Evolutionary conservation across 129 eudicot genomes (phyloP), one percentile per base, ranked within the genome.

Genomic region (Centaurea solstitialis): DNA sequence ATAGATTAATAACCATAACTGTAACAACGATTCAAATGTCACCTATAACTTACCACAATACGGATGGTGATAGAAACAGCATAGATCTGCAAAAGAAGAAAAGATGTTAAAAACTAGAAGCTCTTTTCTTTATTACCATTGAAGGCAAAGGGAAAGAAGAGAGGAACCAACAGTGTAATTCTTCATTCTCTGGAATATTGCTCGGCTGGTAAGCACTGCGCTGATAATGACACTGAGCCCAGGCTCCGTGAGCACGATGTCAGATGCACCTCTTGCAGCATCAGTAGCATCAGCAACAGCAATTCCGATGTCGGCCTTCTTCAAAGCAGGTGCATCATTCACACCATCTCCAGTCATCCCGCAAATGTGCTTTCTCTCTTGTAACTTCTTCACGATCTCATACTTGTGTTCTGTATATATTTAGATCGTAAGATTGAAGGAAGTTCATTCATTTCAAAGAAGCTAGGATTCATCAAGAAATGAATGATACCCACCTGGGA

Each of bases 51-150:
- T 92, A 94, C 98, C 99, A 94, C 99, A 26, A 94, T 90, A 94
- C 99, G 99, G 69, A 94, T 94, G 70, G 99, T 94, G 87, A 94
- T 94, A 76, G 99, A 94, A 4, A 94, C 99, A 3, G 99, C 99
- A 85, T 94, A 94, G 69, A 94, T 94, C 99, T 94, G 90, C 35
- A 38, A 81, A 76, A 86, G 6, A 57, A 62, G 53, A 22, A 37
- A 40, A 74, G 30, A 30, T 26, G 59, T 61, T 69, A 39, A 70
- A 4, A 24, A 40, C 17, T 69, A 76, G 18, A 21, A 57, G 12
- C 30, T 2, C 4, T 30, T 76, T 43, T 22, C 24, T 43, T 12
- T 7, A 28, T 3, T 6, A 47, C 6, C 24, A 30, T 9, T 12
- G 17, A 77, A 9, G 53, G 30, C 11, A 45, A 73, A 10, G 22